Percentiles rank a stretch among this genome's conserved stretches.
phyloP scores from a whole-genome alignment of 2,329 filamentous ascomycete species.

The Gyromitra esculenta region DNA sequence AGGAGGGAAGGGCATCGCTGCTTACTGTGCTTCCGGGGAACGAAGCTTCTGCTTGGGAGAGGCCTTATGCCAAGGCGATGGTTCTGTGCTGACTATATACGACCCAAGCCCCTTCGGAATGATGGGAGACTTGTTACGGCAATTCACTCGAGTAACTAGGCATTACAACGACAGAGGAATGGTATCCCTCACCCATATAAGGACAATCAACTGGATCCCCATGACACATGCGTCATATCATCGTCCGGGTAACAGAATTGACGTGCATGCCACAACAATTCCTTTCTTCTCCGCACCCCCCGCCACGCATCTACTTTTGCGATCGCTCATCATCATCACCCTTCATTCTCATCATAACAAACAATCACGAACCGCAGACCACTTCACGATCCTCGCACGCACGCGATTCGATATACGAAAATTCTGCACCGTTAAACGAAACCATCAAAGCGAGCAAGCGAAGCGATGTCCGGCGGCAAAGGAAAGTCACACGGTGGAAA shows the following conservation, averaged over 20 bases:
- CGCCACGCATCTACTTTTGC: constrained; percentile 50
- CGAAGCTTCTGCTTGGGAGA: constrained; percentile 1
- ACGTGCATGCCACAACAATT: constrained; percentile 44
- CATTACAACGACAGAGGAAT: not conserved
- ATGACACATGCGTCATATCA: constrained; percentile 32
- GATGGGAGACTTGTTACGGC: not conserved
- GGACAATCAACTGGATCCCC: constrained; percentile 14
- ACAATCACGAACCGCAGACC: constrained; percentile 43
- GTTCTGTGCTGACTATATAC: no score
- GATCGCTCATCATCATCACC: constrained; percentile 43
- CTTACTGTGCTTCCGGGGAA: not conserved
- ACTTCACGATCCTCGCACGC: constrained; percentile 26
- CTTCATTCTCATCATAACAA: constrained; percentile 49
- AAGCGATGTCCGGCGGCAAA: constrained; percentile 82
- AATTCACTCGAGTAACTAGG: not conserved
- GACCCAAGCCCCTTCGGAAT: not conserved
- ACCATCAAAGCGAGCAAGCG: constrained; percentile 43
- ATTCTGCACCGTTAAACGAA: constrained; percentile 56
- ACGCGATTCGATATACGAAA: constrained; percentile 30
- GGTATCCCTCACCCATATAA: not conserved
- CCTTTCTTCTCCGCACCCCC: constrained; percentile 50
- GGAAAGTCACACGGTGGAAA: constrained; percentile 92
- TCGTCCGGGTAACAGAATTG: constrained; percentile 40
- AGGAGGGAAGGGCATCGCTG: not conserved
- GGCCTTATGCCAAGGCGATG: no score